These are phyloP conservation scores for Coccomyxa sp. DNA, from an alignment of 139 green algal genomes.

Conservation along the genomic window DNA sequence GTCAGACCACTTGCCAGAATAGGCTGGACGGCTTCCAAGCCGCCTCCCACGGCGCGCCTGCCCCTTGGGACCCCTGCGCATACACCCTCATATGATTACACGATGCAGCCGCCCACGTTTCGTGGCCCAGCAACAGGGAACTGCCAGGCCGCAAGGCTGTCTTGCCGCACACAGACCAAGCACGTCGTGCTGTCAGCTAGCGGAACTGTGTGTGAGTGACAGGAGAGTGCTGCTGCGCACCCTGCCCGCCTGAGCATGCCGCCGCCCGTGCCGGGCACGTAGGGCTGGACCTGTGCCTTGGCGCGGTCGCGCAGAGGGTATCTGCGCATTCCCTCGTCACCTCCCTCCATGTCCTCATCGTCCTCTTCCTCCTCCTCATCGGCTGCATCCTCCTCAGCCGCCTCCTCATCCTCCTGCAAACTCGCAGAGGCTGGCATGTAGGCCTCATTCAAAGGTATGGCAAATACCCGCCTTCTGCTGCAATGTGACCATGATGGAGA, in stretches of 20 bases:
- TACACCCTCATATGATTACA: neutral
- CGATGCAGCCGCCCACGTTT: neutral
- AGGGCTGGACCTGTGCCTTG: neutral
- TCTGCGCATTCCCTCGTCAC: neutral
- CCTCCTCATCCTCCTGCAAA: neutral
- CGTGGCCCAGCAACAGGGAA: neutral
- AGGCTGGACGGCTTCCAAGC: too few relatives aligned
- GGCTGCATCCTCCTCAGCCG: neutral
- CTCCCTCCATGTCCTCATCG: neutral
- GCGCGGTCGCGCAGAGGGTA: conserved; percentile 1
- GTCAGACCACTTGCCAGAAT: neutral
- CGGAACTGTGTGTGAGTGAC: neutral
- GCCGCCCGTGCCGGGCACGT: neutral
- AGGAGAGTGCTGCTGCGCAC: neutral
- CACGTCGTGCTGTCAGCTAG: neutral
- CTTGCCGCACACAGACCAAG: neutral
- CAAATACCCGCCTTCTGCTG: too few relatives aligned
- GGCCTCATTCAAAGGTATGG: too few relatives aligned
- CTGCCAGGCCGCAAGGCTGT: neutral
- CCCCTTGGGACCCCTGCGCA: neutral
- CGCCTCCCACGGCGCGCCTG: neutral
- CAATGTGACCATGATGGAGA: too few relatives aligned
- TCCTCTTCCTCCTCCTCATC: conserved; percentile 2
- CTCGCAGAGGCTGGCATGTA: too few relatives aligned
- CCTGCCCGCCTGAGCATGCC: neutral